Evolutionary conservation across 2,329 filamentous ascomycete genomes (phyloP), one percentile per base, ranked within the genome.

Genomic region (Alternaria arbusti): DNA sequence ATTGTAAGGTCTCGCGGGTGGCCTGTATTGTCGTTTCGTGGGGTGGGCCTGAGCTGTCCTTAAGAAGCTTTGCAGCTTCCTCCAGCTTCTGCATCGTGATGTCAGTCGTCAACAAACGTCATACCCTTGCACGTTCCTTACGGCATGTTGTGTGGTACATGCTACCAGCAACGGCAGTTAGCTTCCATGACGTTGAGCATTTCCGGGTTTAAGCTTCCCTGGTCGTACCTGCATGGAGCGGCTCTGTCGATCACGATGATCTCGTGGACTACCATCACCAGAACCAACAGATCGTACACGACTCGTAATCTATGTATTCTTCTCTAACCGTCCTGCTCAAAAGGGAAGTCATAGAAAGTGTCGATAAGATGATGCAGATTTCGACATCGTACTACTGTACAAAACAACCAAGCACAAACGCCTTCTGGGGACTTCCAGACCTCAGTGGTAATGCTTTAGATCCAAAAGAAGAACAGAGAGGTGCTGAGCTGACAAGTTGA

Each of bases 171-270:
- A 44, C 44, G 45, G 45, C 52, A 57, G 32, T 54, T 44, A 25
- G 36, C 8, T 46, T 57, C 44, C 25, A 61, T 61, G 59, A 57
- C 54, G 59, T 61, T 61, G 46, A 40, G 40, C 17, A 61, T 52
- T 30, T 46, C n/a, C 52, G 59, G 52, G 25, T 49, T 32, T 46
- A 57, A 57, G 59, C 32, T 47, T 32, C 54, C 32, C 22, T 17
- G 23, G 28, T 45, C 20, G 59, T 57, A 61, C 52, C 54, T 61
- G 54, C 54, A 61, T 51, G 52, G 51, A 28, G 26, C 40, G 54
- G 54, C 40, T n/a, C 25, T 44, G 54, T 20, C 54, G 40, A 56
- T 56, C 44, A 32, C 13, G 30, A 9, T 28, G 44, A 57, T 57
- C 44, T 8, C 28, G n/a, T 11, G 36, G 10, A 20, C 4, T 8